These are phyloP conservation scores for Mycosphaerelloides madeirae DNA, from an alignment of 2,329 filamentous ascomycete genomes.

Conservation along the genomic window DNA sequence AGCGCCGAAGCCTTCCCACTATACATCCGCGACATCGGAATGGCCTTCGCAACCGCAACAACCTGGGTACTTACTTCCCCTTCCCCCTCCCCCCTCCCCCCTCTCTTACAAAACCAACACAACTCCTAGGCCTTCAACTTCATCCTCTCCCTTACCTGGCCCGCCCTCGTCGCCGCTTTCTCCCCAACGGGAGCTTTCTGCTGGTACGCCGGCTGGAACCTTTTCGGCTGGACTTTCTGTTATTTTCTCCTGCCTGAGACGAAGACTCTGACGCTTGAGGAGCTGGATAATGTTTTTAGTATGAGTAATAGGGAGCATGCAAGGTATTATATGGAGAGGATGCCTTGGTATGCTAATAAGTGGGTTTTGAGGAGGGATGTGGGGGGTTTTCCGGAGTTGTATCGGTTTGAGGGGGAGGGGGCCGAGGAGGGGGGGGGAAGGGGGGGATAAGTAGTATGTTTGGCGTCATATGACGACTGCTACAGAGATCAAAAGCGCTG, in stretches of 20 bases:
- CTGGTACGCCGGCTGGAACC: conserved; percentile 51
- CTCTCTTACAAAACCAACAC: neutral
- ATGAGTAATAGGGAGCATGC: conserved; percentile 23
- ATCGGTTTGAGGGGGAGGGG: conserved; percentile 5
- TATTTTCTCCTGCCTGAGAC: conserved; percentile 40
- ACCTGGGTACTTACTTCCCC: conserved; percentile 45
- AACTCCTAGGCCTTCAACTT: conserved; percentile 24
- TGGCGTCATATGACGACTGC: too few relatives aligned
- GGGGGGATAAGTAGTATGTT: neutral
- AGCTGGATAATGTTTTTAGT: conserved; percentile 56
- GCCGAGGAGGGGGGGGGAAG: neutral
- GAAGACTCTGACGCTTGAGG: conserved; percentile 49
- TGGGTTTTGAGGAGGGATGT: conserved; percentile 17
- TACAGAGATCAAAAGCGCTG: too few relatives aligned
- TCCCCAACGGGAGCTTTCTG: conserved; percentile 49
- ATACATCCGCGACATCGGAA: conserved; percentile 37
- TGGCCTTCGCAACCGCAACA: conserved; percentile 47
- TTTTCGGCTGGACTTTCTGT: conserved; percentile 22
- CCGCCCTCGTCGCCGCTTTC: conserved; percentile 45
- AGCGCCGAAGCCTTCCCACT: conserved; percentile 42
- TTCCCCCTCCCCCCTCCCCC: neutral
- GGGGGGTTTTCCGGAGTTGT: conserved; percentile 13
- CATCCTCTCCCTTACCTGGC: conserved; percentile 40
- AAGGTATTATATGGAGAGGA: conserved; percentile 23
- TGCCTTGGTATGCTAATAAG: conserved; percentile 24